phyloP scores from a whole-genome alignment of 164 flowering plant species.

The Vitis rupestris region DNA sequence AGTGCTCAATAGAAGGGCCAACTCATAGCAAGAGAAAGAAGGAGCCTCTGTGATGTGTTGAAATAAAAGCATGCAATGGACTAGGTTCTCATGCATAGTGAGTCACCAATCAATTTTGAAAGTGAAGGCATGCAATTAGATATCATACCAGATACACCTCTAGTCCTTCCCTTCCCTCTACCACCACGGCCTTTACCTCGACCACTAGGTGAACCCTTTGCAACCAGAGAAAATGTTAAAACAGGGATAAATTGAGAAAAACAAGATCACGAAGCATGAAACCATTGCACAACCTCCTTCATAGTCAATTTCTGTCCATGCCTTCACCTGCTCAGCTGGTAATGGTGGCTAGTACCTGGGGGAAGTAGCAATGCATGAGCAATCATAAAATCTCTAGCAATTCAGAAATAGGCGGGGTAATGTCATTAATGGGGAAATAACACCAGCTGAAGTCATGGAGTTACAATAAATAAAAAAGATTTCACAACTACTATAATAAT shows the following conservation, averaged over 20 bases:
- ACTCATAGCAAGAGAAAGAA: too few relatives aligned
- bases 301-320: conserved; percentile 57
- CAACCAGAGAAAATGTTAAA: conserved; percentile 6
- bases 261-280: background rate
- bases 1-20: too few relatives aligned
- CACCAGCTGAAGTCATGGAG: background rate
- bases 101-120: too few relatives aligned
- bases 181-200: conserved; percentile 69
- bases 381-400: background rate
- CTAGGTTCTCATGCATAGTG: too few relatives aligned
- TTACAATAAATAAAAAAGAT: too few relatives aligned
- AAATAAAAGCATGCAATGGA: too few relatives aligned
- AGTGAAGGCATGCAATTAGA: background rate
- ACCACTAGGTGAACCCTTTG: conserved; percentile 71
- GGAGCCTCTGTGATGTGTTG: too few relatives aligned
- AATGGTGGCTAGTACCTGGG: conserved; percentile 80
- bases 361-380: background rate
- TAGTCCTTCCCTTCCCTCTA: conserved; percentile 62
- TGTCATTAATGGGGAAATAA: background rate
- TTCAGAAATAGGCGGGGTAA: background rate
- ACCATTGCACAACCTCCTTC: conserved; percentile 57
- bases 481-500: too few relatives aligned
- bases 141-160: conserved; percentile 39
- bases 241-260: background rate
- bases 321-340: conserved; percentile 81